These are phyloP conservation scores for Lonicera japonica DNA, from an alignment of 129 eudicot species.

Conservation along the genomic window DNA sequence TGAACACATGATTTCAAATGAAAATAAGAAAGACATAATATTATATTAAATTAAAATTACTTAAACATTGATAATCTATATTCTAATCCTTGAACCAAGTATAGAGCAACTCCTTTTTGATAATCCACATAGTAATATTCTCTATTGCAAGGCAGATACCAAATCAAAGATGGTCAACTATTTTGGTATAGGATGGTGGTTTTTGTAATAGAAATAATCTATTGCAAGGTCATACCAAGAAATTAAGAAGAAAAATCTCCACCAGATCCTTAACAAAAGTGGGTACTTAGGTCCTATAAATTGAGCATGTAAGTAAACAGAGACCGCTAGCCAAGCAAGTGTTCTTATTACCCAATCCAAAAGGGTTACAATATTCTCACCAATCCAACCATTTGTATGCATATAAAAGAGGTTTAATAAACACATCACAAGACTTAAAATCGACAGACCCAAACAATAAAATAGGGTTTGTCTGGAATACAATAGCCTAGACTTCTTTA, in stretches of 20 bases:
- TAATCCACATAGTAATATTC: no score
- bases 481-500: no score
- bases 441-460: no score
- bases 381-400: constrained; percentile 48
- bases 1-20: no score
- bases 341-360: constrained; percentile 30
- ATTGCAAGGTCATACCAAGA: constrained; percentile 43
- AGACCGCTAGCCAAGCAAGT: constrained; percentile 49
- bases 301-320: constrained; percentile 34
- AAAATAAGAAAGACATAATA: no score
- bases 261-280: constrained; percentile 48
- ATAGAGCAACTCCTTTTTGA: no score
- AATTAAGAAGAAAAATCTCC: constrained; percentile 38
- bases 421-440: no score
- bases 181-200: constrained; percentile 14
- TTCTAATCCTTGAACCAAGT: no score
- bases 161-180: constrained; percentile 50
- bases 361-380: constrained; percentile 34
- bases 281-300: constrained; percentile 33
- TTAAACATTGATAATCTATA: no score
- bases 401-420: constrained; percentile 43
- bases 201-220: constrained; percentile 28
- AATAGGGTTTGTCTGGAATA: no score
- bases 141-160: constrained; percentile 27
- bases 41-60: no score